Evolutionary conservation across 495 filamentous ascomycete genomes (phyloP), one percentile per base, ranked within the genome.

Genomic region (Letharia lupina): DNA sequence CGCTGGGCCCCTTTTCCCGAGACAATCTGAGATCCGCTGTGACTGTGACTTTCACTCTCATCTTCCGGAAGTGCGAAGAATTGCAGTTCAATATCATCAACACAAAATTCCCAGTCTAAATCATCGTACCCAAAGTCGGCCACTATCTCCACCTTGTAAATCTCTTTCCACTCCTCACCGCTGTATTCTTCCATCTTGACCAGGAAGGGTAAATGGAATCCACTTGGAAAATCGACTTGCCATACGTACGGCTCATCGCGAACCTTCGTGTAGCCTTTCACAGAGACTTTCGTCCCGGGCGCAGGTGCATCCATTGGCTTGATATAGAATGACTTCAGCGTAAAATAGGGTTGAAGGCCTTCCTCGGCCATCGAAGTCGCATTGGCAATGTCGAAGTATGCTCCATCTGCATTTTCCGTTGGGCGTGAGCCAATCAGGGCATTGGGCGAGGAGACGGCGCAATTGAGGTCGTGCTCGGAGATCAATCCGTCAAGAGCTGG

Each of bases 61-160:
- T 44, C 39, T 28, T 33, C n/a, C 10, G 35, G 16, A 18, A n/a
- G 20, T 39, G 20, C 20, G 18, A 54, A 50, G 28, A 68, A 73
- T 66, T 64, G 63, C 59, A 75, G 10, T 57, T 65, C 69, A 16
- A 77, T 33, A 67, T 77, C 70, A 65, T 77, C 75, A 37, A 77
- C 60, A 63, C 76, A 77, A 61, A 77, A 73, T 61, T 77, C 73
- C 75, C 75, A 77, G 59, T 77, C 71, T 7, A 68, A 39, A 10
- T 37, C 47, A 3, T 66, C 68, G 18, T 39, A 44, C 15, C 73
- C 72, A 69, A 68, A 77, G 28, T 66, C 60, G 47, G 67, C 72
- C 59, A 63, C 65, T 31, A 76, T 64, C 54, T 71, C 68, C 41
- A 75, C 74, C 20, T 70, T 71, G 20, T 61, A 68, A 52, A 77